phyloP scores from a whole-genome alignment of 2,329 filamentous ascomycete genomes.

The Pestalotiopsis sp. region DNA sequence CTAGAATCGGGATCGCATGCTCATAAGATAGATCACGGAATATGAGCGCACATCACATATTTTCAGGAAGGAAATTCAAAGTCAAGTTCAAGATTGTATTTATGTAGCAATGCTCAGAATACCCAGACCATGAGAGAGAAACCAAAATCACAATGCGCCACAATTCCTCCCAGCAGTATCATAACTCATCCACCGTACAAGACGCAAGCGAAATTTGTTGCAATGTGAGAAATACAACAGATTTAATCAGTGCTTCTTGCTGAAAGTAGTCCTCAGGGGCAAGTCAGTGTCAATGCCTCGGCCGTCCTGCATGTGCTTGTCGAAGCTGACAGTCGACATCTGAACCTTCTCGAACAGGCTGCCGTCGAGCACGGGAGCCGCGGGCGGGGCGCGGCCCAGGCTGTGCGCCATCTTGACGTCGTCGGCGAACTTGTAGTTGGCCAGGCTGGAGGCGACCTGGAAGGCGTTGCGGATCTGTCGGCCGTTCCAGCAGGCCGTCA shows the following conservation, averaged over 20 bases:
- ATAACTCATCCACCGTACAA: no score
- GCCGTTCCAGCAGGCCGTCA: constrained; percentile 33
- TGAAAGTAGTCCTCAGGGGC: constrained; percentile 35
- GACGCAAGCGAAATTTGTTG: no score
- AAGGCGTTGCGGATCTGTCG: constrained; percentile 38
- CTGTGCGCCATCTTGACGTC: constrained; percentile 31
- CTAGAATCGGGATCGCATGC: no score
- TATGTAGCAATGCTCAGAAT: no score
- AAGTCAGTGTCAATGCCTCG: constrained; percentile 36
- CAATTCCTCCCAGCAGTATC: not conserved
- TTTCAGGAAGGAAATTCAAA: no score
- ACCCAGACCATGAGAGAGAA: not conserved
- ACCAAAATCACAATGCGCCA: not conserved
- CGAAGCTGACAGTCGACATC: constrained; percentile 45
- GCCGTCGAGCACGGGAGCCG: constrained; percentile 38
- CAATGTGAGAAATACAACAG: no score
- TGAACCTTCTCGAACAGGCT: constrained; percentile 43
- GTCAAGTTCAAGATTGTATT: no score
- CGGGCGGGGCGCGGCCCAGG: constrained; percentile 35
- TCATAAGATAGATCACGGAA: no score
- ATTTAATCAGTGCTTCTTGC: constrained; percentile 7
- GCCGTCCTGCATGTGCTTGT: constrained; percentile 43
- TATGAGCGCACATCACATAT: no score
- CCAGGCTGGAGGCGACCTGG: constrained; percentile 37
- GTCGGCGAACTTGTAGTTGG: constrained; percentile 37